Percentiles rank a stretch among this genome's conserved stretches.
Evolutionary conservation across 2,329 filamentous ascomycete species (phyloP).

Genomic region (Ophiocordyceps sinensis): DNA sequence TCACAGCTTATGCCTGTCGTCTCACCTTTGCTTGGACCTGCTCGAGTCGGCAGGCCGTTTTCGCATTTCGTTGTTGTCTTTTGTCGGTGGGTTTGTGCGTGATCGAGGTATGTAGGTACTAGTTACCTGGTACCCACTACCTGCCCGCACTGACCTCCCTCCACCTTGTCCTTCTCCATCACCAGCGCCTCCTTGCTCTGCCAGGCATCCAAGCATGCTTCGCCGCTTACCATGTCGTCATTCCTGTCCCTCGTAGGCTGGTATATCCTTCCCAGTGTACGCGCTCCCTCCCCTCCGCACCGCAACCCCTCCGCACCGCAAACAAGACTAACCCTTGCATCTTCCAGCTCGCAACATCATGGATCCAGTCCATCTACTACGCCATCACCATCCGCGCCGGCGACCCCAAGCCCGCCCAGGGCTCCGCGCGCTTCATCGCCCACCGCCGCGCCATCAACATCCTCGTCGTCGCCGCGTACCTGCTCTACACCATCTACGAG

Average conservation of each 20-base stretch:
- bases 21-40: too few species aligned
- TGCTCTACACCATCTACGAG: slow-evolving; percentile 86
- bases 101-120: too few species aligned
- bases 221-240: slow-evolving; percentile 28
- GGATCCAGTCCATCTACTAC: slow-evolving; percentile 73
- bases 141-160: too few species aligned
- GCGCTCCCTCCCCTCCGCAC: slow-evolving; percentile 9
- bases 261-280: slow-evolving; percentile 40
- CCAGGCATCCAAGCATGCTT: too few species aligned
- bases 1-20: too few species aligned
- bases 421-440: slow-evolving; percentile 50
- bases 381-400: slow-evolving; percentile 79
- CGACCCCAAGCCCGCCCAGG: slow-evolving; percentile 59
- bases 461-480: slow-evolving; percentile 68
- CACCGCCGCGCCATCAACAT: slow-evolving; percentile 77
- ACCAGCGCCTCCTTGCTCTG: too few species aligned
- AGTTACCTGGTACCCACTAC: too few species aligned
- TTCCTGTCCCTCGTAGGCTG: slow-evolving; percentile 40
- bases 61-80: too few species aligned
- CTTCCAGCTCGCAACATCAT: slow-evolving; percentile 57
- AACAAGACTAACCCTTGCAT: not conserved
- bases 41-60: too few species aligned
- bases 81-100: too few species aligned
- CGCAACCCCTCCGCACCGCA: not conserved
- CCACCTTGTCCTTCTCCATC: too few species aligned